Conservation (phyloP, 1,284 basidiomycete genomes). For the Porogramme epimiltina region DNA sequence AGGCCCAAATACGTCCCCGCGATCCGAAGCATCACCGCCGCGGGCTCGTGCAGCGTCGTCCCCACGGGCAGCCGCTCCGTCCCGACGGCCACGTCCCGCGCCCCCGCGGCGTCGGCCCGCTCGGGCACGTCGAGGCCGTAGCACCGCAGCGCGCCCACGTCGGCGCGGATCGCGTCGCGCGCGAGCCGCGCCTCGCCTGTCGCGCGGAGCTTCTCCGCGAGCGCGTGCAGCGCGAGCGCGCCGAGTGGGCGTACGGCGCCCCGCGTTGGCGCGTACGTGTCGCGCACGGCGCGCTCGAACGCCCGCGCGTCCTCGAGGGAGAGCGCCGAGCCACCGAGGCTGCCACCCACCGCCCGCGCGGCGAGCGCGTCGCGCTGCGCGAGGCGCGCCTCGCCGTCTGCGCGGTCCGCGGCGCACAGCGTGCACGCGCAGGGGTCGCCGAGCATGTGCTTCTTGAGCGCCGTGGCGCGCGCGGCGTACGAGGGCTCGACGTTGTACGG, state of each 20-base stretch:
- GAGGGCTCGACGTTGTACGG: constrained; percentile 19
- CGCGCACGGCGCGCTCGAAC: constrained; percentile 13
- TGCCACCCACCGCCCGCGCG: not conserved
- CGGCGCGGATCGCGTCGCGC: constrained; percentile 10
- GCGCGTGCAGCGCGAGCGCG: constrained; percentile 15
- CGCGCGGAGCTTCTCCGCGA: constrained; percentile 15
- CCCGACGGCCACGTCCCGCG: constrained; percentile 5
- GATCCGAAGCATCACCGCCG: constrained; percentile 17
- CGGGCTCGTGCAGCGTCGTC: constrained; percentile 16
- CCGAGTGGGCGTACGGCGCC: constrained; percentile 12
- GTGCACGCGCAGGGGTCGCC: constrained; percentile 16
- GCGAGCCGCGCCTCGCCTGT: constrained; percentile 4
- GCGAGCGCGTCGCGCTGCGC: constrained; percentile 12
- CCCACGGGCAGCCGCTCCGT: constrained; percentile 15
- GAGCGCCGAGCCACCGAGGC: not conserved
- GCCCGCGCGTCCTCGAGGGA: constrained; percentile 8
- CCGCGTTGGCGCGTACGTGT: constrained; percentile 10
- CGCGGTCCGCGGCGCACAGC: constrained; percentile 22
- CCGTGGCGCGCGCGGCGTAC: constrained; percentile 14
- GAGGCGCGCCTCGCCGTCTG: constrained; percentile 17
- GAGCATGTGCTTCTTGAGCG: constrained; percentile 18
- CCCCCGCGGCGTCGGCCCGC: not conserved
- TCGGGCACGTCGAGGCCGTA: constrained; percentile 11
- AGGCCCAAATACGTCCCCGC: constrained; percentile 12
- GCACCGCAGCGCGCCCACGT: constrained; percentile 12